phyloP scores from a whole-genome alignment of 495 filamentous ascomycete genomes.

The Penicillium odoratum region DNA sequence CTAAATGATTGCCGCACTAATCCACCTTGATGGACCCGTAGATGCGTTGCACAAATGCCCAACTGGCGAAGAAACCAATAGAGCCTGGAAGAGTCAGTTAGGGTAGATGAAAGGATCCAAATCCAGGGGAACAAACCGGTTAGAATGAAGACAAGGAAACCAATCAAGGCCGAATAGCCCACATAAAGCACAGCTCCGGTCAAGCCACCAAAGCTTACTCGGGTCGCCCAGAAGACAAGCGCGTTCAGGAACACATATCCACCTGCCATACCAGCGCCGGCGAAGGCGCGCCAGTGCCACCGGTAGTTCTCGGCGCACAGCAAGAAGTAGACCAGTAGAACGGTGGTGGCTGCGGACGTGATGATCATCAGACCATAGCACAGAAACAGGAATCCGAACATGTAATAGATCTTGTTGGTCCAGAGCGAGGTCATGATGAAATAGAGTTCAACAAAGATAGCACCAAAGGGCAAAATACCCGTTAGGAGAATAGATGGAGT shows the following conservation, averaged over 20 bases:
- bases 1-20: slow-evolving; percentile 32
- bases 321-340: slow-evolving; percentile 91
- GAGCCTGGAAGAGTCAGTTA: slow-evolving; percentile 59
- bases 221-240: slow-evolving; percentile 82
- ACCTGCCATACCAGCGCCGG: slow-evolving; percentile 82
- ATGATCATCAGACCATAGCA: slow-evolving; percentile 98
- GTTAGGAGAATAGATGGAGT: slow-evolving; percentile 86
- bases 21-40: slow-evolving; percentile 97
- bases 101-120: background rate
- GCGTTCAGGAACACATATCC: slow-evolving; percentile 88
- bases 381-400: slow-evolving; percentile 98
- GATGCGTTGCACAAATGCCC: slow-evolving; percentile 90
- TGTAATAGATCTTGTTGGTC: slow-evolving; percentile 98
- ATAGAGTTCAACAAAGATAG: slow-evolving; percentile 96
- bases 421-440: slow-evolving; percentile 98
- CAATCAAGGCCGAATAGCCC: slow-evolving; percentile 86
- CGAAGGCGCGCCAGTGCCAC: slow-evolving; percentile 96
- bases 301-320: slow-evolving; percentile 96
- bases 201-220: slow-evolving; percentile 79
- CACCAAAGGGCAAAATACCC: slow-evolving; percentile 89
- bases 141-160: slow-evolving; percentile 87
- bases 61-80: slow-evolving; percentile 93
- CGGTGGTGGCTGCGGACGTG: slow-evolving; percentile 86
- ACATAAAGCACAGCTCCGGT: slow-evolving; percentile 88
- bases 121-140: slow-evolving; percentile 65